These are phyloP conservation scores for Pluteus cervinus DNA, from an alignment of 768 basidiomycete species.

Conservation along the genomic window DNA sequence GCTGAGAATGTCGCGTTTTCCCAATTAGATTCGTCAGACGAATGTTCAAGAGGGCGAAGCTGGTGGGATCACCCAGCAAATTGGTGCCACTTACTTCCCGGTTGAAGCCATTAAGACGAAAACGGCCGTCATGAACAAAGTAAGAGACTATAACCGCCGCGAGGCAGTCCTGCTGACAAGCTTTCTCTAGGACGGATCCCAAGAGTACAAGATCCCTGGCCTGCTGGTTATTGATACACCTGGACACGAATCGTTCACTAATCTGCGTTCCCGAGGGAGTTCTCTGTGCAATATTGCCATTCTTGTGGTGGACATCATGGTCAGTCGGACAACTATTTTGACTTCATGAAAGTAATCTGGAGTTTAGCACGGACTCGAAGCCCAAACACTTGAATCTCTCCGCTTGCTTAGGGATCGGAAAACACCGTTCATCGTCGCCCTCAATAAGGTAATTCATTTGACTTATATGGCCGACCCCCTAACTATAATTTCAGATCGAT, in stretches of 20 bases:
- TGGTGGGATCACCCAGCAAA: slow-evolving; percentile 99
- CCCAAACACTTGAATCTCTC: slow-evolving; percentile 95
- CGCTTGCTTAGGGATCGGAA: slow-evolving; percentile 87
- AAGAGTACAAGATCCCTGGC: slow-evolving; percentile 97
- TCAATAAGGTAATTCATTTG: slow-evolving; percentile 72
- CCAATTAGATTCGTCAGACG: slow-evolving; percentile 89
- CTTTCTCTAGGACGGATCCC: slow-evolving; percentile 53
- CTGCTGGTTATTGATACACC: slow-evolving; percentile 96
- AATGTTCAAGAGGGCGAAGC: slow-evolving; percentile 99
- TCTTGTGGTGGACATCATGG: slow-evolving; percentile 98
- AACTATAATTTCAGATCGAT: slow-evolving; percentile 64
- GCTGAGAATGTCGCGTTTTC: background rate
- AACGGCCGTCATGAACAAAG: slow-evolving; percentile 90
- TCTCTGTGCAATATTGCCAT: slow-evolving; percentile 99
- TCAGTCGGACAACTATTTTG: no score
- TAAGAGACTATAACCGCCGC: slow-evolving; percentile 17
- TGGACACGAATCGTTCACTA: slow-evolving; percentile 99
- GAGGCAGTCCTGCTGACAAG: slow-evolving; percentile 2
- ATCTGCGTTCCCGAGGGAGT: slow-evolving; percentile 90
- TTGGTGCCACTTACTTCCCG: slow-evolving; percentile 99
- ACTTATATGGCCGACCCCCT: slow-evolving; percentile 2
- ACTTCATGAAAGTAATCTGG: no score
- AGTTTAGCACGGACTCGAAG: slow-evolving; percentile 97
- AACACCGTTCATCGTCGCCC: slow-evolving; percentile 97
- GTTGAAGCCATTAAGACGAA: slow-evolving; percentile 90